Evolutionary conservation across 495 filamentous ascomycete species (phyloP).

Genomic region (Apiosordaria backusii): DNA sequence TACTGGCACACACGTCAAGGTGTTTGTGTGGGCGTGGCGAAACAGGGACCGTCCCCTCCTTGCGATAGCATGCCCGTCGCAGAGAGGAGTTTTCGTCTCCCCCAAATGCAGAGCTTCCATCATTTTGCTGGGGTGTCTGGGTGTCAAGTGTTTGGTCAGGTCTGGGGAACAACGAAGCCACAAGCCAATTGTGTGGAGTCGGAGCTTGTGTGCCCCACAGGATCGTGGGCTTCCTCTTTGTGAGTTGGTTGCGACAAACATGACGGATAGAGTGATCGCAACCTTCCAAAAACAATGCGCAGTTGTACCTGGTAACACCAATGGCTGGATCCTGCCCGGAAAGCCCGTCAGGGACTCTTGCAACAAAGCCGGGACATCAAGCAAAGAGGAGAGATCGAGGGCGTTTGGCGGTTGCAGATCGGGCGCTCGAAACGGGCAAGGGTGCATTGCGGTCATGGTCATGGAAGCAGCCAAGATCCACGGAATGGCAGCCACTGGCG

Average conservation of each 20-base stretch:
- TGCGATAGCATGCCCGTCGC: neutral
- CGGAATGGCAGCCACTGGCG: conserved; percentile 1
- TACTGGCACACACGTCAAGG: neutral
- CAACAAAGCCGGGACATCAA: conserved; percentile 12
- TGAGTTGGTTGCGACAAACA: neutral
- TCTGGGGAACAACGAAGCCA: neutral
- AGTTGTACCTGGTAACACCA: conserved; percentile 2
- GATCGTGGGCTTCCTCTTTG: neutral
- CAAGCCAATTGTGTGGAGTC: neutral
- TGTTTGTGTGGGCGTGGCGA: neutral
- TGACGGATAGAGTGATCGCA: neutral
- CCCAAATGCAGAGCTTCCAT: too few species aligned
- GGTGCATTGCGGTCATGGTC: conserved; percentile 9
- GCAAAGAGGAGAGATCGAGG: neutral
- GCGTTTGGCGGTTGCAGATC: conserved; percentile 29
- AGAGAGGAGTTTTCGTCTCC: too few species aligned
- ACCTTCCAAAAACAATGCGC: neutral
- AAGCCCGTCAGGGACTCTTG: conserved; percentile 4
- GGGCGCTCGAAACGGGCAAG: conserved; percentile 29
- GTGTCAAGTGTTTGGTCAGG: neutral
- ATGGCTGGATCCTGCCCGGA: neutral
- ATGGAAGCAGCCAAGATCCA: conserved; percentile 2
- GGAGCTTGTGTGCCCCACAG: neutral
- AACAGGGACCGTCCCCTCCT: neutral
- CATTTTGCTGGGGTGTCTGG: too few species aligned